Base-by-base conservation (phyloP, 331 rosid species). In the Rosa hybrid region DNA sequence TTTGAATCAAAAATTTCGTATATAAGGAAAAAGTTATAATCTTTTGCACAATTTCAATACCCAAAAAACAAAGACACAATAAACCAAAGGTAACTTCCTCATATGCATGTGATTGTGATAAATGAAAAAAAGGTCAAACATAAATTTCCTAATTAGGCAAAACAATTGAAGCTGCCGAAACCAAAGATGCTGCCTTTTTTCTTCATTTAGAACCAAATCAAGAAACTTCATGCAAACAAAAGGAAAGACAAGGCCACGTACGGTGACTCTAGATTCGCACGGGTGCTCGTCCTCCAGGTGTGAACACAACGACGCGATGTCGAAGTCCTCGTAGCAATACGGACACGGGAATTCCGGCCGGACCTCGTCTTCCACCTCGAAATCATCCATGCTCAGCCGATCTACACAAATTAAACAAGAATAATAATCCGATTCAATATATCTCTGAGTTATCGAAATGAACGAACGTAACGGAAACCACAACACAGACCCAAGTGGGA, bases 271-370 rank as follows among this genome's bases (percentile, higher is more conserved):
- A 7, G 98, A 86, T 84, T 96, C 99, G 85, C 84, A 91, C 3
- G 98, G 75, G 89, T 93, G 98, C 57, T 96, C 99, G 27, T 93
- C 98, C 86, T 96, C 98, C 59, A 96, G 98, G 79, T 96, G 98
- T 79, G 91, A 89, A 75, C 96, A 93, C 78, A 93, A 87, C 39
- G 97, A 96, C 18, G 86, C 83, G 84, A 95, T 86, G 80, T 95
- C 98, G 76, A 95, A 95, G 76, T 93, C 97, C 77, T 91, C 98
- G 72, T 86, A 91, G 81, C 97, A 93, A 79, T 90, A 93, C 20
- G 98, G 99, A 76, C 98, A 96, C 0, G 97, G 90, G 67, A 93
- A 93, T 83, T 91, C 96, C 44, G 93, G 93, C 81, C 98, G 87
- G 73, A 86, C 89, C 77, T 96, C 98, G 72, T 91, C 98, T 69